Evolutionary conservation across 2,329 filamentous ascomycete genomes (phyloP), one percentile per base, ranked within the genome.

Genomic region (Paramyrothecium roridum): DNA sequence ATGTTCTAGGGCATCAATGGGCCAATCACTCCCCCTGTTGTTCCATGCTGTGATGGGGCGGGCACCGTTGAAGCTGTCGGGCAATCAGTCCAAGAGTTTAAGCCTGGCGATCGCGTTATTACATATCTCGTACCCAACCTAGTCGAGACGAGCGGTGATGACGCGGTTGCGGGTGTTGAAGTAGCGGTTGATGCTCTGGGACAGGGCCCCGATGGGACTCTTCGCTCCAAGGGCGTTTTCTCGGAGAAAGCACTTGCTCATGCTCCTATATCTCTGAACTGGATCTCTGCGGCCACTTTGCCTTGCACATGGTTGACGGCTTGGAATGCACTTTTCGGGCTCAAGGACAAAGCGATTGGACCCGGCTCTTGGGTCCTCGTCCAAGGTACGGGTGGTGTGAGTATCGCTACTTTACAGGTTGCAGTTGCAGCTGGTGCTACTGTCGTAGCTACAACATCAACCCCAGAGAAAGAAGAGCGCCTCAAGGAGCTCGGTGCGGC

Each of bases 381-480:
- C 2, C 73, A 75, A 49, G 73, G 74, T n/a, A 76, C 66, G 0
- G 74, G 71, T 3, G 74, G 74, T 2, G 72, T 76, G 10, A 73
- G 70, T 46, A 62, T 74, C 6, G 69, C 70, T 11, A 65, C 64
- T 3, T 57, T 76, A 10, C 71, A 75, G 54, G 61, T 76, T 45
- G 80, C 80, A 8, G 71, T 75, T 49, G 79, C 80, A 0, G 74
- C 74, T 2, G 81, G 80, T 2, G 78, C 80, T 10, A 77, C 59
- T 2, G 79, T 85, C 1, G 82, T 88, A 43, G 76, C 85, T 1
- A 87, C 84, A 0, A 85, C 82, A 0, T 84, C 80, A 0, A 81
- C 78, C 1, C 74, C 81, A 11, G 70, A 73, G 8, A 87, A 87
- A 66, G 77, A 78, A 0, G 66, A 79, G 50, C 73, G 73, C 33